Evolutionary conservation across 2,329 filamentous ascomycete species (phyloP).

Genomic region (Plenodomus lindquistii): DNA sequence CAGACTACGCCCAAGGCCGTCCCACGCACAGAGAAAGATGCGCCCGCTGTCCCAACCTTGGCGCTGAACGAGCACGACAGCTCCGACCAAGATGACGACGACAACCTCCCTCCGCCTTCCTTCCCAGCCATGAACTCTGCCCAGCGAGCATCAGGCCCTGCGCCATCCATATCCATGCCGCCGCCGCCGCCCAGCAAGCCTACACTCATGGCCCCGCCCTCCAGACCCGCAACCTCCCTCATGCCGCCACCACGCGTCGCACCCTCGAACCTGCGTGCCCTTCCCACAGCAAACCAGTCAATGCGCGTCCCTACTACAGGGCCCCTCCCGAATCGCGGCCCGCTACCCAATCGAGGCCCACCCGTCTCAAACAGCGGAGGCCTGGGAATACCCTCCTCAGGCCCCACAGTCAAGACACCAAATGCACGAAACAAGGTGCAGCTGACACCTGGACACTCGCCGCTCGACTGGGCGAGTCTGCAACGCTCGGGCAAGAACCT

Average conservation of each 20-base stretch:
- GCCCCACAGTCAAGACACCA: conserved; percentile 41
- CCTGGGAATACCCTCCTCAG: conserved; percentile 38
- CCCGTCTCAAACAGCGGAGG: conserved; percentile 45
- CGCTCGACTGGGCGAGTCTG: conserved; percentile 92
- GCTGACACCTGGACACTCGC: conserved; percentile 88
- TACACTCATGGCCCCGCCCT: conserved; percentile 42
- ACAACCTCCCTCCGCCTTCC: conserved; percentile 45
- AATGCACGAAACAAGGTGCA: conserved; percentile 67
- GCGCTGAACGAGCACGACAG: conserved; percentile 42
- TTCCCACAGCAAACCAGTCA: conserved; percentile 32
- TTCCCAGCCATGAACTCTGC: conserved; percentile 54
- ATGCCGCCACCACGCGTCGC: conserved; percentile 45
- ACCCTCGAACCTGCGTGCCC: conserved; percentile 41
- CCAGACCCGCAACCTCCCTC: conserved; percentile 31
- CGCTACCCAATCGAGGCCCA: conserved; percentile 47
- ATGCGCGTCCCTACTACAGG: conserved; percentile 51
- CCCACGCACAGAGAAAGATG: conserved; percentile 17
- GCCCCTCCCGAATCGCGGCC: conserved; percentile 53
- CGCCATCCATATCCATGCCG: conserved; percentile 17
- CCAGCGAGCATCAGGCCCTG: conserved; percentile 45
- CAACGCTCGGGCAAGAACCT: conserved; percentile 67
- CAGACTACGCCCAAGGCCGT: conserved; percentile 40
- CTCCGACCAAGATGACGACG: conserved; percentile 38
- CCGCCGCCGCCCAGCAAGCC: conserved; percentile 24
- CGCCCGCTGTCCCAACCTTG: conserved; percentile 38